phyloP scores from a whole-genome alignment of 495 filamentous ascomycete genomes.

The Podospora conica region DNA sequence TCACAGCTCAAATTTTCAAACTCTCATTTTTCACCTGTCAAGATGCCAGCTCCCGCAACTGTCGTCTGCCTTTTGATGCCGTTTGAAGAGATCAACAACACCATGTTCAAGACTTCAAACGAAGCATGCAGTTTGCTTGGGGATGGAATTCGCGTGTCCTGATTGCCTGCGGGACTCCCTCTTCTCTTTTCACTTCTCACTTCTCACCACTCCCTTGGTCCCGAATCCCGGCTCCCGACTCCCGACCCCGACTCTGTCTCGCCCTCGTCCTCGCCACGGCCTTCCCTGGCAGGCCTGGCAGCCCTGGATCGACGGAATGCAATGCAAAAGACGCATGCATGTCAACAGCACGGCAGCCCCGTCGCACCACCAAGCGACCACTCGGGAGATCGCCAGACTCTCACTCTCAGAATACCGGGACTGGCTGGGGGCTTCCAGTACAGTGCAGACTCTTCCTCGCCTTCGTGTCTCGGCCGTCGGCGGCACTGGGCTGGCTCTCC shows the following conservation, averaged over 20 bases:
- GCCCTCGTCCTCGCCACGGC: not conserved
- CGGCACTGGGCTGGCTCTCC: conserved; percentile 9
- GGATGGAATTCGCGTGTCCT: not conserved
- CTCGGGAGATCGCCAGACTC: conserved; percentile 13
- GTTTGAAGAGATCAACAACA: not conserved
- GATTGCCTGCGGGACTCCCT: not conserved
- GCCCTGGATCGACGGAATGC: not conserved
- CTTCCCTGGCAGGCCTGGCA: too few species aligned
- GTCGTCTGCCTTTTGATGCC: not conserved
- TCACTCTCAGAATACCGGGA: too few species aligned
- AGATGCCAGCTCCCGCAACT: not conserved
- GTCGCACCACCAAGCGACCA: not conserved
- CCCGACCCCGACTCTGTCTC: too few species aligned
- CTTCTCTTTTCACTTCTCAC: too few species aligned
- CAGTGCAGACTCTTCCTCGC: not conserved
- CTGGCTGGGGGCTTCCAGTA: not conserved
- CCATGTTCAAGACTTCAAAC: not conserved
- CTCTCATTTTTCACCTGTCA: not conserved
- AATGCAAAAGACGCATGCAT: not conserved
- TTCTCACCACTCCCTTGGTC: not conserved
- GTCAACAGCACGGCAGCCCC: not conserved
- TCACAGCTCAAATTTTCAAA: not conserved
- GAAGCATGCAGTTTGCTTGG: not conserved
- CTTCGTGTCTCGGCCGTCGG: conserved; percentile 20
- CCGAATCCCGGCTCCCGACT: not conserved